A percentile compares a stretch with the other conserved stretches of the same genome.
Conservation (phyloP, 2,329 filamentous ascomycete genomes). For the Calonectria pseudoturangicola region DNA sequence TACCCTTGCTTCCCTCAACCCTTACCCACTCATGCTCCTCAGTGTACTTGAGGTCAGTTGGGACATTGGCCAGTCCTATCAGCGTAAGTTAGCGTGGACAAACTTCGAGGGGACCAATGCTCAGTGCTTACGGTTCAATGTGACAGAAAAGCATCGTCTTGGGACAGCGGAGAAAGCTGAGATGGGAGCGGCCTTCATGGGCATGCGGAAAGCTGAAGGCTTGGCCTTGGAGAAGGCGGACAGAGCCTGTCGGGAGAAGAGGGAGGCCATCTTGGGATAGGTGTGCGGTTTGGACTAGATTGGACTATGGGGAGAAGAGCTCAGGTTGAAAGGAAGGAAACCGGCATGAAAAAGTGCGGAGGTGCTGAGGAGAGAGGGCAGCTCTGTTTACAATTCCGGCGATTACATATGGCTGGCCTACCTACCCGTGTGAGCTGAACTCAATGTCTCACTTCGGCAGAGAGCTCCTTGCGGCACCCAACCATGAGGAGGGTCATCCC, state of each 20-base stretch:
- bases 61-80: background rate
- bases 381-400: conserved; percentile 32
- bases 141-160: conserved; percentile 53
- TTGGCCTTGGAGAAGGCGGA: conserved; percentile 50
- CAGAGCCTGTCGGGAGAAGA: conserved; percentile 53
- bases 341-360: background rate
- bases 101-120: too few relatives aligned
- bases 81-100: background rate
- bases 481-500: conserved; percentile 5
- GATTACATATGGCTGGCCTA: conserved; percentile 2
- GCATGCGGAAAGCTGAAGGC: conserved; percentile 47
- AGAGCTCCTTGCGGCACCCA: conserved; percentile 4
- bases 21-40: conserved; percentile 97
- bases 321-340: conserved; percentile 10
- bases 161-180: conserved; percentile 41
- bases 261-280: conserved; percentile 47
- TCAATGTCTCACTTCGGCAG: conserved; percentile 27
- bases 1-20: conserved; percentile 78
- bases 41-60: conserved; percentile 74
- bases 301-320: conserved; percentile 5
- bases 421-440: background rate
- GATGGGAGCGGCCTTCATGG: conserved; percentile 45
- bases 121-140: conserved; percentile 45
- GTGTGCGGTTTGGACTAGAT: background rate
- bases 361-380: conserved; percentile 2